phyloP scores from a whole-genome alignment of 768 basidiomycete species.

The Lentinula lateritia region DNA sequence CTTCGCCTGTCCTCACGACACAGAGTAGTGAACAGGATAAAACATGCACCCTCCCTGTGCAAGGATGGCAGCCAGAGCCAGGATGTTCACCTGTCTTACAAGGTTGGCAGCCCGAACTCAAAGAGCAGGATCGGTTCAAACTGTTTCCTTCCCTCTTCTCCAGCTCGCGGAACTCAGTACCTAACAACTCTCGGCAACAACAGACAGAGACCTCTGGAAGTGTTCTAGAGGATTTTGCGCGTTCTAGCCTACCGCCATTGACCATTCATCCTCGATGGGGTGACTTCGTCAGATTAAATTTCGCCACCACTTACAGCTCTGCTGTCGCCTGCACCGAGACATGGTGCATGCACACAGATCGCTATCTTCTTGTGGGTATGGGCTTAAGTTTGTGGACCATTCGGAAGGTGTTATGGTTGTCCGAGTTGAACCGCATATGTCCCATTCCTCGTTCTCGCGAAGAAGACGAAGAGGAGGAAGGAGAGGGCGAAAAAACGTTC shows the following conservation, averaged over 20 bases:
- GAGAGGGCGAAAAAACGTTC: not conserved
- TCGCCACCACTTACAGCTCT: not conserved
- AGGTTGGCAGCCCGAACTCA: not conserved
- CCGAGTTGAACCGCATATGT: conserved; percentile 41
- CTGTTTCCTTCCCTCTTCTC: conserved; percentile 14
- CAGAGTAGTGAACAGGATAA: not conserved
- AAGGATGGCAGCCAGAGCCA: not conserved
- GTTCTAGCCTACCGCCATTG: conserved; percentile 22
- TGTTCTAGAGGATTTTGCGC: not conserved
- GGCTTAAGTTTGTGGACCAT: conserved; percentile 60
- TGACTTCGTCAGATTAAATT: conserved; percentile 31
- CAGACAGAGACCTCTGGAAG: conserved; percentile 3
- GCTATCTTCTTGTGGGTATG: conserved; percentile 36
- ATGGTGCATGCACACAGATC: conserved; percentile 51
- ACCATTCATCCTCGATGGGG: conserved; percentile 58
- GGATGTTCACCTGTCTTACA: not conserved
- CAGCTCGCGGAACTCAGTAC: conserved; percentile 12
- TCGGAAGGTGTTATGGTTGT: conserved; percentile 59
- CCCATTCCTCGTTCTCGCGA: conserved; percentile 11
- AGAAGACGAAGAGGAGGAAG: not conserved
- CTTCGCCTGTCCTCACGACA: conserved; percentile 7
- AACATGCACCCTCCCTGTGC: not conserved
- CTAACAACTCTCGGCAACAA: conserved; percentile 17
- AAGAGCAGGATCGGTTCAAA: not conserved
- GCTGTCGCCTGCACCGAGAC: conserved; percentile 48